phyloP scores from a whole-genome alignment of 176 grass and related monocot species.

The Chrysopogon serrulatus region DNA sequence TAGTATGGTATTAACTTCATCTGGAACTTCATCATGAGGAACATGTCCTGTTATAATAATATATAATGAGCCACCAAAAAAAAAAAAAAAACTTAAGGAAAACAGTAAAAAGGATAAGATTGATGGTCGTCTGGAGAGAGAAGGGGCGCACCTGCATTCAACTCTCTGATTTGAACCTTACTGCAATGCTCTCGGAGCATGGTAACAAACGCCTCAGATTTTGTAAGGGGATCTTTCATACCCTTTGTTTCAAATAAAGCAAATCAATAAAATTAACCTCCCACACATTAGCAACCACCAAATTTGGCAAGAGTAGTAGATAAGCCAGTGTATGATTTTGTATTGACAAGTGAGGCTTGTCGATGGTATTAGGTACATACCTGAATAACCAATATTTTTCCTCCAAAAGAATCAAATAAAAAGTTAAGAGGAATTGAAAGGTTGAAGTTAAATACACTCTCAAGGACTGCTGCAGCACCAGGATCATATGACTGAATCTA shows the following conservation, averaged over 20 bases:
- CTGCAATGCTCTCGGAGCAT: conserved; percentile 71
- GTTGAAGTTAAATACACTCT: conserved; percentile 75
- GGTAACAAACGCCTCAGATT: conserved; percentile 65
- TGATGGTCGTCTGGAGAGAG: background rate
- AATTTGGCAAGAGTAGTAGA: conserved; percentile 19
- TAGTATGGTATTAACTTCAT: conserved; percentile 64
- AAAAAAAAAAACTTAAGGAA: background rate
- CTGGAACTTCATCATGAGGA: conserved; percentile 87
- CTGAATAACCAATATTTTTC: conserved; percentile 74
- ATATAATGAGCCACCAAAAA: background rate
- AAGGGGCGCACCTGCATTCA: conserved; percentile 60
- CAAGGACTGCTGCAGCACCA: conserved; percentile 65
- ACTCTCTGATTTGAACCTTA: conserved; percentile 52
- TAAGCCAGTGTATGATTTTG: background rate
- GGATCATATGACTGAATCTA: conserved; percentile 92
- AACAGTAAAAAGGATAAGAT: background rate
- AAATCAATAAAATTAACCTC: conserved; percentile 16
- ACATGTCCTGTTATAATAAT: conserved; percentile 65
- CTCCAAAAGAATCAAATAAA: conserved; percentile 81
- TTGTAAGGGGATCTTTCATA: conserved; percentile 78
- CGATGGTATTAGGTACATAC: conserved; percentile 30
- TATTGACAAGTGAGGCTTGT: background rate
- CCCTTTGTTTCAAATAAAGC: conserved; percentile 44
- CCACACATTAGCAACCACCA: conserved; percentile 15
- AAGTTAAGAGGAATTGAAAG: conserved; percentile 95